Conservation (phyloP, 257 asterid genomes). For the Cynanchum wilfordii region DNA sequence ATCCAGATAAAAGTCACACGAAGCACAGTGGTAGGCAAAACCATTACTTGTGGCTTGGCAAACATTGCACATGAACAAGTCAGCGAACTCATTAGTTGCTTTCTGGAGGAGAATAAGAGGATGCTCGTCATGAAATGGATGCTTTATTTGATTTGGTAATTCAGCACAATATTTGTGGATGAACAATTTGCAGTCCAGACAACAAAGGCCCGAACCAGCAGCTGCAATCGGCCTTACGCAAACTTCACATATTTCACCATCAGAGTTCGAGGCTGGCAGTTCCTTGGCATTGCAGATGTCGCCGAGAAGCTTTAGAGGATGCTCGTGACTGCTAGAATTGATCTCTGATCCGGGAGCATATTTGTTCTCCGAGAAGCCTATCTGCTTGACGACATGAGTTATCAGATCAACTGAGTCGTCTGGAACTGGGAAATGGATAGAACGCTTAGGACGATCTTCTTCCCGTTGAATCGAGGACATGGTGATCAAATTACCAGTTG, state of each 20-base stretch:
- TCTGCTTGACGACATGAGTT: not conserved
- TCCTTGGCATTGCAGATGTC: too few species aligned
- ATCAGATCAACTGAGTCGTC: constrained; percentile 9
- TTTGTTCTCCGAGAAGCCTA: not conserved
- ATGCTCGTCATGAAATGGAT: constrained; percentile 7
- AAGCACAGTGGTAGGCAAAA: constrained; percentile 6
- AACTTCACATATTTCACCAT: too few species aligned
- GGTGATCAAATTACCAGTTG: too few species aligned
- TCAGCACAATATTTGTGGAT: constrained; percentile 5
- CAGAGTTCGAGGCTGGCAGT: too few species aligned
- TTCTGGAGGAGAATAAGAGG: constrained; percentile 2
- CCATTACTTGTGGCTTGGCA: constrained; percentile 4
- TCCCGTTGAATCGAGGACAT: not conserved
- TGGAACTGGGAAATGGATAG: constrained; percentile 2
- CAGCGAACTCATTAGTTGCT: not conserved
- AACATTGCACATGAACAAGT: not conserved
- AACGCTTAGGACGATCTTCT: not conserved
- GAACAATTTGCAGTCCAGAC: not conserved
- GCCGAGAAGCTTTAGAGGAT: not conserved
- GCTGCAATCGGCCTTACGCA: not conserved
- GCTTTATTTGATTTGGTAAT: not conserved
- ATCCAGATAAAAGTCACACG: constrained; percentile 8
- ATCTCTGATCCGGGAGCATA: not conserved
- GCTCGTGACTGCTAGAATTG: not conserved
- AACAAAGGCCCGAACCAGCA: not conserved